phyloP scores from a whole-genome alignment of 2,329 filamentous ascomycete species.

The Beauveria scarabaeidicola region DNA sequence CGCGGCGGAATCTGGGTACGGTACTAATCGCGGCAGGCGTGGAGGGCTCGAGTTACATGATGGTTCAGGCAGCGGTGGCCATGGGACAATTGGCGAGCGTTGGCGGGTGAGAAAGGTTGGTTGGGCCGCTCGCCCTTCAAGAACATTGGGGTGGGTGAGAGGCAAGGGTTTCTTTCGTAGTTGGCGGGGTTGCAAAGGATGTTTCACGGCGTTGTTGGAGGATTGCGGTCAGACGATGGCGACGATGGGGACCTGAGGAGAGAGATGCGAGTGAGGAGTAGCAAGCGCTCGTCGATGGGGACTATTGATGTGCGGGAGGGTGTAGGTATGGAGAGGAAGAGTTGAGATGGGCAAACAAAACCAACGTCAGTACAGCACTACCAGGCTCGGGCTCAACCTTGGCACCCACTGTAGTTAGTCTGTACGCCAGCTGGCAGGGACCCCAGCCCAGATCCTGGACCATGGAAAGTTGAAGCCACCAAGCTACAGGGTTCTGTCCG shows the following conservation, averaged over 20 bases:
- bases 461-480: not conserved
- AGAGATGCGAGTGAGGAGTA: not conserved
- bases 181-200: not conserved
- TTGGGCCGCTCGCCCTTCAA: not conserved
- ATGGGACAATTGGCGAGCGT: not conserved
- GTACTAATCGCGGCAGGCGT: not conserved
- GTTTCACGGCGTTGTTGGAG: not conserved
- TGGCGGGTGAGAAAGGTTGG: not conserved
- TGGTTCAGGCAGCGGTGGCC: not conserved
- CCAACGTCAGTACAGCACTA: constrained; percentile 1
- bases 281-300: not conserved
- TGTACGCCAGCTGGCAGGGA: not conserved
- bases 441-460: not conserved
- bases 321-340: not conserved
- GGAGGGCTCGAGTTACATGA: not conserved
- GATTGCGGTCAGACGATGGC: not conserved
- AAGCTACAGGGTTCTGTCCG: too few species aligned
- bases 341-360: not conserved
- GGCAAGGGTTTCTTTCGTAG: not conserved
- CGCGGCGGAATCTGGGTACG: constrained; percentile 18
- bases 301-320: not conserved
- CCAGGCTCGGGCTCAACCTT: constrained; percentile 3
- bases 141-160: not conserved
- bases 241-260: not conserved
- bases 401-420: not conserved